These are phyloP conservation scores for Penicillium subrubescens DNA, from an alignment of 495 filamentous ascomycete genomes.

Conservation along the genomic window DNA sequence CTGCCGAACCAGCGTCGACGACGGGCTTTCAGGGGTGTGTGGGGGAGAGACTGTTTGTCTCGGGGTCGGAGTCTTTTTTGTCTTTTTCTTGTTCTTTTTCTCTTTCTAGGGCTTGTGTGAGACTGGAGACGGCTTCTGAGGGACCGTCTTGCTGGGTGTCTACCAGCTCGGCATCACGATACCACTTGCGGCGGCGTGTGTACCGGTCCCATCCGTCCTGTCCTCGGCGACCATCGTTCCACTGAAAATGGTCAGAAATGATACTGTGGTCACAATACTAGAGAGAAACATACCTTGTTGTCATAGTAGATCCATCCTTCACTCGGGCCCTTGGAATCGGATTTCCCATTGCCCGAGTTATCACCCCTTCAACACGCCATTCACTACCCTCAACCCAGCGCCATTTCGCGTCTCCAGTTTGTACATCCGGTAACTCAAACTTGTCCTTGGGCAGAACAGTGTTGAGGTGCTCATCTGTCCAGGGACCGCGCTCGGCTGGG, in stretches of 20 bases:
- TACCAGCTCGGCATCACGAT: conserved; percentile 90
- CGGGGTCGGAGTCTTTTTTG: conserved; percentile 22
- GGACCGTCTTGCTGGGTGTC: conserved; percentile 57
- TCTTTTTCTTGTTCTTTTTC: conserved; percentile 23
- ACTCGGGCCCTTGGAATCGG: conserved; percentile 49
- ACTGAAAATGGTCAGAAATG: conserved; percentile 52
- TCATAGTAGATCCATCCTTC: conserved; percentile 98
- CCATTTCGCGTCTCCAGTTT: conserved; percentile 80
- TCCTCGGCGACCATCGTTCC: conserved; percentile 86
- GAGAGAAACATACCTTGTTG: conserved; percentile 69
- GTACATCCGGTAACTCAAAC: conserved; percentile 86
- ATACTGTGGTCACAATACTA: neutral
- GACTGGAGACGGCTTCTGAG: conserved; percentile 30
- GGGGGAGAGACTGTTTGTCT: conserved; percentile 36
- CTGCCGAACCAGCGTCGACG: conserved; percentile 48
- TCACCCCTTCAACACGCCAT: conserved; percentile 86
- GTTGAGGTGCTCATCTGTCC: conserved; percentile 96
- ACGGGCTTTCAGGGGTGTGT: conserved; percentile 37
- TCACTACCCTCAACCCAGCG: conserved; percentile 82
- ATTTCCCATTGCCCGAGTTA: conserved; percentile 36
- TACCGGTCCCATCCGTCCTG: conserved; percentile 95
- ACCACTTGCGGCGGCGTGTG: conserved; percentile 93
- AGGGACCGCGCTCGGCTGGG: conserved; percentile 82
- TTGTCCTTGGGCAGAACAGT: conserved; percentile 72
- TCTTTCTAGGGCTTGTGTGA: conserved; percentile 37